Conservation (phyloP, 176 grass and related monocot genomes). For the Phoenix roebelenii region DNA sequence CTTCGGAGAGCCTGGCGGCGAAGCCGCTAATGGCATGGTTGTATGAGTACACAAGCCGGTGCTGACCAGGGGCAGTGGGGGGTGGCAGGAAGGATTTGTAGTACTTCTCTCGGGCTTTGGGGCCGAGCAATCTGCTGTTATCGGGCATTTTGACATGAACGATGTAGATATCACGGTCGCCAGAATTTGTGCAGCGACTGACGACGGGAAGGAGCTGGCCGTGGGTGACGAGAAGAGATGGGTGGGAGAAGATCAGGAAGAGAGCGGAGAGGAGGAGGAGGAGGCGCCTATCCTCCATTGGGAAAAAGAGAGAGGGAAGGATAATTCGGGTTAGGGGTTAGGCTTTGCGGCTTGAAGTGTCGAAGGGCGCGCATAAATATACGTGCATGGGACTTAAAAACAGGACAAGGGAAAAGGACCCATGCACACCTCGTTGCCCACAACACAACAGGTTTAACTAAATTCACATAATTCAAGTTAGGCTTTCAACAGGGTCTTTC, state of each 20-base stretch:
- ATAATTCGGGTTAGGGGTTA: too few species aligned
- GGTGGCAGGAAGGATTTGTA: slow-evolving; percentile 2
- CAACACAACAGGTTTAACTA: too few species aligned
- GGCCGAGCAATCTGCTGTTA: background rate
- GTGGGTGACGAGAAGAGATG: background rate
- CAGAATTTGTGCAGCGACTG: background rate
- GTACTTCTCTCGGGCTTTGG: too few species aligned
- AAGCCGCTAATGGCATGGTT: background rate
- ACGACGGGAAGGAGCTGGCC: slow-evolving; percentile 1
- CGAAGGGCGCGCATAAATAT: too few species aligned
- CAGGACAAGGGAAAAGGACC: too few species aligned
- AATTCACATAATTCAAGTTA: too few species aligned
- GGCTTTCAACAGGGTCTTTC: too few species aligned
- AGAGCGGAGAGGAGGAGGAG: background rate
- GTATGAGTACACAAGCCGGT: slow-evolving; percentile 38
- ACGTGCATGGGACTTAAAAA: too few species aligned
- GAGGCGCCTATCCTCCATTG: background rate
- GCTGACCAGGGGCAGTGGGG: background rate
- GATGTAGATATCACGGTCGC: slow-evolving; percentile 1
- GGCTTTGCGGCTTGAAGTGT: too few species aligned
- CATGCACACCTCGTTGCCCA: too few species aligned
- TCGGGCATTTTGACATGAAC: background rate
- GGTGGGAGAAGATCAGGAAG: background rate
- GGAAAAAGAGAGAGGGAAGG: background rate
- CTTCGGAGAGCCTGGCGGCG: background rate